Percentiles rank a stretch among this genome's conserved stretches.
These are phyloP conservation scores for Xylariaceae sp. DNA, from an alignment of 2,329 filamentous ascomycete genomes.

Conservation along the genomic window DNA sequence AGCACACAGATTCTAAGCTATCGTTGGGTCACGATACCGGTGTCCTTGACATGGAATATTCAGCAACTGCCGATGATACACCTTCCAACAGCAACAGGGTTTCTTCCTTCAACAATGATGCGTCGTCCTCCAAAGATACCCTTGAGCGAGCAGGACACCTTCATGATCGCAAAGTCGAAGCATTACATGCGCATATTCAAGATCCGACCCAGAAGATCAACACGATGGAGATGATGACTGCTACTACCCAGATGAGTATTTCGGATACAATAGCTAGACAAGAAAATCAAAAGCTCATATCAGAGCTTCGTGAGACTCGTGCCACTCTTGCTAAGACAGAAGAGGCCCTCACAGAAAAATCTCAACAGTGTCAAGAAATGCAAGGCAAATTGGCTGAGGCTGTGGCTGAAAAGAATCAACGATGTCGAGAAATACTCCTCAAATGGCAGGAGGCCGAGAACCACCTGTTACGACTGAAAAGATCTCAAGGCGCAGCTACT, in stretches of 20 bases:
- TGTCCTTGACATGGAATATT: no score
- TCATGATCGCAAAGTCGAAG: not conserved
- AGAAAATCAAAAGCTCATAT: not conserved
- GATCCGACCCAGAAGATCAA: not conserved
- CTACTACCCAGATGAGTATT: not conserved
- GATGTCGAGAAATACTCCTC: not conserved
- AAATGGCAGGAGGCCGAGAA: not conserved
- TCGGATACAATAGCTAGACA: not conserved
- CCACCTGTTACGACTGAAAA: not conserved
- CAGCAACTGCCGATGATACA: not conserved
- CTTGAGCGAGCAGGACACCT: not conserved
- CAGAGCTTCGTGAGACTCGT: not conserved
- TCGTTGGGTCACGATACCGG: not conserved
- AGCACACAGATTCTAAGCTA: not conserved
- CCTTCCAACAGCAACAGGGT: not conserved
- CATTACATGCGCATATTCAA: not conserved
- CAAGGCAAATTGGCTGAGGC: not conserved
- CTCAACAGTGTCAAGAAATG: not conserved
- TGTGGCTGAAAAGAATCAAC: not conserved
- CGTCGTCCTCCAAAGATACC: not conserved
- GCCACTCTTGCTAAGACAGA: not conserved
- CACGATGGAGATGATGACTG: not conserved
- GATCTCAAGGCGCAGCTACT: not conserved
- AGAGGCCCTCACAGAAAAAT: not conserved
- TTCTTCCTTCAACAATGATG: not conserved